Percentiles rank a stretch among this genome's conserved stretches.
These are phyloP conservation scores for Colletotrichum scovillei DNA, from an alignment of 2,329 filamentous ascomycete genomes.

Conservation along the genomic window DNA sequence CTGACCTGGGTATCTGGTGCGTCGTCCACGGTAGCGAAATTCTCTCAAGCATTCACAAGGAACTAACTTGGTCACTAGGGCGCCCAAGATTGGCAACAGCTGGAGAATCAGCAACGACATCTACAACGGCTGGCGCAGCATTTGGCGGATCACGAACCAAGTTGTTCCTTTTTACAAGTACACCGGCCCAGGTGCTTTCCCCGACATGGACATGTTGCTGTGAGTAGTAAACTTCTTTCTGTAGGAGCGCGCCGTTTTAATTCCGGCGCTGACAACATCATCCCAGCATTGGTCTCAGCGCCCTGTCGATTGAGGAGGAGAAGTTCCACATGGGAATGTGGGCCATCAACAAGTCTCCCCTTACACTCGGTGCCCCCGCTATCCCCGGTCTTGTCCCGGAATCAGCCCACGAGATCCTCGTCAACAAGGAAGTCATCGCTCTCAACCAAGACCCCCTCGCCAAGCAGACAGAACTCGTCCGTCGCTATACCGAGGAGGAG, in stretches of 20 bases:
- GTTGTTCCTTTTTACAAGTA: constrained; percentile 58
- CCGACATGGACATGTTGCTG: constrained; percentile 65
- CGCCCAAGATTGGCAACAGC: constrained; percentile 48
- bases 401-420: constrained; percentile 54
- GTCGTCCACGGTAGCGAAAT: neutral
- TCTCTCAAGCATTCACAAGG: neutral
- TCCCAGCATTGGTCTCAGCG: constrained; percentile 56
- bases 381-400: constrained; percentile 49
- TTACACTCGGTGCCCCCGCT: constrained; percentile 59
- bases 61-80: constrained; percentile 14
- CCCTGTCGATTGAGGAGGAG: constrained; percentile 58
- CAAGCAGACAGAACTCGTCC: constrained; percentile 60
- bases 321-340: constrained; percentile 64
- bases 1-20: constrained; percentile 58
- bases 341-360: constrained; percentile 63
- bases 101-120: constrained; percentile 67
- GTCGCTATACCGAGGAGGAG: constrained; percentile 58
- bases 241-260: neutral
- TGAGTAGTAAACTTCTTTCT: constrained; percentile 37
- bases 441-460: constrained; percentile 68
- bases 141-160: constrained; percentile 64
- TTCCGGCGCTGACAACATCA: neutral
- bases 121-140: constrained; percentile 60
- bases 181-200: constrained; percentile 58
- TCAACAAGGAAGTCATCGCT: constrained; percentile 65